These are phyloP conservation scores for Rhynchosporium graminicola DNA, from an alignment of 2,329 filamentous ascomycete species.

Conservation along the genomic window DNA sequence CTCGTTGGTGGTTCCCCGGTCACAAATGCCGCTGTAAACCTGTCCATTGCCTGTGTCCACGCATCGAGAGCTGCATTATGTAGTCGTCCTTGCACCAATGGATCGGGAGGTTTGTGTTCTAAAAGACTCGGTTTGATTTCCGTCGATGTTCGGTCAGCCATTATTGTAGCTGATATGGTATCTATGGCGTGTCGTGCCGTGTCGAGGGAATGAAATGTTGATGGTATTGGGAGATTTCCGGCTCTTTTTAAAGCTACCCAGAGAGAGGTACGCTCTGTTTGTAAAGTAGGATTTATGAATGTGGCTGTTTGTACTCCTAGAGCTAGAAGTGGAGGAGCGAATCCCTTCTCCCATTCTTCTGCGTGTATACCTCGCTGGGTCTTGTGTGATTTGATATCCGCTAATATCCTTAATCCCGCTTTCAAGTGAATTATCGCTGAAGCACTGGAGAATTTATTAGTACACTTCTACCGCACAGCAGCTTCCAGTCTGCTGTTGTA, in stretches of 20 bases:
- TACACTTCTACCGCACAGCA: neutral
- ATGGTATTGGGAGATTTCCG: constrained; percentile 21
- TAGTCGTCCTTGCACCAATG: constrained; percentile 21
- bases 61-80: constrained; percentile 22
- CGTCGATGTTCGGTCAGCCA: constrained; percentile 50
- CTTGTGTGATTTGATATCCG: constrained; percentile 29
- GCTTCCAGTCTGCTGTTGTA: neutral
- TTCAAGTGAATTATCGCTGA: constrained; percentile 37
- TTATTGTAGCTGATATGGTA: constrained; percentile 53
- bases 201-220: constrained; percentile 49
- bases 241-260: constrained; percentile 31
- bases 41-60: constrained; percentile 30
- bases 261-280: constrained; percentile 28
- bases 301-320: constrained; percentile 36
- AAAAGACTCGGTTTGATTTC: constrained; percentile 38
- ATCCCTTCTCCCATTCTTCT: constrained; percentile 33
- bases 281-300: constrained; percentile 34
- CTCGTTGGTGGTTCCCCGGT: constrained; percentile 45
- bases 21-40: constrained; percentile 19
- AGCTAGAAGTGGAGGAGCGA: constrained; percentile 32
- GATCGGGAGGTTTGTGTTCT: constrained; percentile 52
- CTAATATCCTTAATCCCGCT: constrained; percentile 36
- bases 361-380: constrained; percentile 13
- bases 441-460: constrained; percentile 26
- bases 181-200: constrained; percentile 61